Evolutionary conservation across 139 green algal genomes (phyloP), one percentile per base, ranked within the genome.

Genomic region (Chlorella vulgaris): DNA sequence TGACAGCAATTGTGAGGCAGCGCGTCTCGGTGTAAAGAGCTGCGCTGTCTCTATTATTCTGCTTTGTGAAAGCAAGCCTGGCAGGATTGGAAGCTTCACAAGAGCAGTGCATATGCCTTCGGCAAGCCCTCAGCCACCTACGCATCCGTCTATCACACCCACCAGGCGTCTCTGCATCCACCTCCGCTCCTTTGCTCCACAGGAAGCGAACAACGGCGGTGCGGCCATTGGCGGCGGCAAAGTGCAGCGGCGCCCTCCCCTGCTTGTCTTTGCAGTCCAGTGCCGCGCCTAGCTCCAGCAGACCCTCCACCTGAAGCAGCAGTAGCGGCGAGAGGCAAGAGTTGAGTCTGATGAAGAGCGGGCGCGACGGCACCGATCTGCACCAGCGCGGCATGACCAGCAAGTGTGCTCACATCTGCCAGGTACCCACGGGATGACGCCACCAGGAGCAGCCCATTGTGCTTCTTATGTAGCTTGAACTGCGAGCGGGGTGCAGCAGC

Each of bases 391-490:
- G n/a, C n/a, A n/a, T n/a, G n/a, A n/a, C n/a, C n/a, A n/a, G n/a
- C n/a, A n/a, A n/a, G n/a, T n/a, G n/a, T n/a, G 26, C 88, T 88
- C 76, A 96, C 92, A 76, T 96, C 92, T 0, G 60, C 86, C 3
- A 88, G 51, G 40, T 94, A 89, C 1, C 93, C 93, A 0, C 88
- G 78, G 0, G 88, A 84, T 35, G 86, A 80, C 3, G 92, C 93
- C 61, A 95, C 86, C 26, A 95, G 65, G 18, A 97, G 76, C 38
- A 96, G 83, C 13, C 88, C 78, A 62, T 95, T 90, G 67, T 85
- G 47, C 39, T 86, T 81, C 80, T 89, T 92, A 35, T 80, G 51
- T 39, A 84, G 61, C 2, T 74, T 50, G 19, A 74, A 79, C 84
- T 88, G 78, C 78, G 78, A 6, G 2, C 1, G 22, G n/a, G 69